phyloP scores from a whole-genome alignment of 768 basidiomycete species.

The Collybia sordida region DNA sequence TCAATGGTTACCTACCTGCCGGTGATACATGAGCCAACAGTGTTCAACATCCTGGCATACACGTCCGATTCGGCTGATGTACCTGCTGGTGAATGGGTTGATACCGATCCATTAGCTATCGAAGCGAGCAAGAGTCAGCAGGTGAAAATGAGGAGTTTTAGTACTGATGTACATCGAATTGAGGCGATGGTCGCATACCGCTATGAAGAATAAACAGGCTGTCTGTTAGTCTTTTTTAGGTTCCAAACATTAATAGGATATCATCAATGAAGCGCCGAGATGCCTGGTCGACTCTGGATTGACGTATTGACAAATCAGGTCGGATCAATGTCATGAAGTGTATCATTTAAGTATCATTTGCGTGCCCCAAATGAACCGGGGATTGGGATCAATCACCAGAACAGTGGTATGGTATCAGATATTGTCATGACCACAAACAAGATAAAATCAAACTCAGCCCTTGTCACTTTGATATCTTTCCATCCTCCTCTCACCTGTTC shows the following conservation, averaged over 20 bases:
- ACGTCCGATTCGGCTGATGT: conserved; percentile 90
- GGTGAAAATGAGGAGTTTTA: conserved; percentile 94
- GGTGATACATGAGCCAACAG: conserved; percentile 89
- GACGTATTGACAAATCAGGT: conserved; percentile 14
- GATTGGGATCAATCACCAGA: too few species aligned
- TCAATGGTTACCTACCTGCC: conserved; percentile 96
- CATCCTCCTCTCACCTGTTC: too few species aligned
- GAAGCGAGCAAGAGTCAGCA: conserved; percentile 92
- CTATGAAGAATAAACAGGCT: conserved; percentile 65
- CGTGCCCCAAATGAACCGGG: not conserved
- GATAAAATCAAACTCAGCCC: conserved; percentile 8
- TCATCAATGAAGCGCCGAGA: too few species aligned
- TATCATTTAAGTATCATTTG: too few species aligned
- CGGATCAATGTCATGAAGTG: conserved; percentile 19
- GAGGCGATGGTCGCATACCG: conserved; percentile 98
- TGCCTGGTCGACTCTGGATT: too few species aligned
- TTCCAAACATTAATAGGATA: not conserved
- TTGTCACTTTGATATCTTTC: conserved; percentile 5
- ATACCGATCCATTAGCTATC: conserved; percentile 90
- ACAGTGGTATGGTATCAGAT: not conserved
- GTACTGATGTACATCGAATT: conserved; percentile 96
- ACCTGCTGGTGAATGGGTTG: conserved; percentile 93
- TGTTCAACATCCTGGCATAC: conserved; percentile 98
- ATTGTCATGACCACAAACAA: conserved; percentile 31
- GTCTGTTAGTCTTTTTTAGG: not conserved